A percentile compares a stretch with the other conserved stretches of the same genome.
These are phyloP conservation scores for Chlorella sp. DNA, from an alignment of 139 green algal genomes.

Conservation along the genomic window DNA sequence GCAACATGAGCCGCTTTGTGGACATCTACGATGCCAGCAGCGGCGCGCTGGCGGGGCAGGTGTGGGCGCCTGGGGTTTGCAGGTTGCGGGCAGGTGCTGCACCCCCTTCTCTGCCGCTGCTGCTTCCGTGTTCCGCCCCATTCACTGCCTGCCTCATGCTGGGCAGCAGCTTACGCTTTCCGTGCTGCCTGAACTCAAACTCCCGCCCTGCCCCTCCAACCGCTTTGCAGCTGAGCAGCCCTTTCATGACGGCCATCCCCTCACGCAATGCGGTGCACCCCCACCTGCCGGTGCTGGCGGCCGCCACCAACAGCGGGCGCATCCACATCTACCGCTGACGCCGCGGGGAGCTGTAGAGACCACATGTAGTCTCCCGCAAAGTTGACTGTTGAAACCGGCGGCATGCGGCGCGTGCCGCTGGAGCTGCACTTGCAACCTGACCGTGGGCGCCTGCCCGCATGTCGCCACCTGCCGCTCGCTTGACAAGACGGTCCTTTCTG, in stretches of 20 bases:
- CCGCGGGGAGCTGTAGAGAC: background rate
- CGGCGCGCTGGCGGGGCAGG: conserved; percentile 27
- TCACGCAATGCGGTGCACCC: conserved; percentile 57
- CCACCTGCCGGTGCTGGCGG: conserved; percentile 44
- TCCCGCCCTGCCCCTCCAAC: no score
- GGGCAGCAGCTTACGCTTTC: no score
- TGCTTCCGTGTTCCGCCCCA: no score
- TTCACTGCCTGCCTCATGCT: conserved; percentile 29
- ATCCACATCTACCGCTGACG: conserved; percentile 22
- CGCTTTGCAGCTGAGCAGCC: conserved; percentile 46
- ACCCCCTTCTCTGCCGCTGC: no score
- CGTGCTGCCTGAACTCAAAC: no score
- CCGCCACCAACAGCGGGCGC: conserved; percentile 47
- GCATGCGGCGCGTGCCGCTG: no score
- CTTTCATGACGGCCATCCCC: conserved; percentile 73
- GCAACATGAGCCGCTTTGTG: conserved; percentile 69
- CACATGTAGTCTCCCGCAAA: no score
- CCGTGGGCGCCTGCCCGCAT: no score
- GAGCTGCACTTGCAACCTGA: no score
- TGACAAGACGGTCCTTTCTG: no score
- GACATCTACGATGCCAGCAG: conserved; percentile 49
- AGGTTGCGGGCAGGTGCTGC: conserved; percentile 40
- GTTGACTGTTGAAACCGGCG: no score
- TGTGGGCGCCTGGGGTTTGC: conserved; percentile 60
- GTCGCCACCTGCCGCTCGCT: no score